Evolutionary conservation across 192 early-diverging fungal species (phyloP), one percentile per base, ranked within the genome.

Genomic region (Podila horticola): DNA sequence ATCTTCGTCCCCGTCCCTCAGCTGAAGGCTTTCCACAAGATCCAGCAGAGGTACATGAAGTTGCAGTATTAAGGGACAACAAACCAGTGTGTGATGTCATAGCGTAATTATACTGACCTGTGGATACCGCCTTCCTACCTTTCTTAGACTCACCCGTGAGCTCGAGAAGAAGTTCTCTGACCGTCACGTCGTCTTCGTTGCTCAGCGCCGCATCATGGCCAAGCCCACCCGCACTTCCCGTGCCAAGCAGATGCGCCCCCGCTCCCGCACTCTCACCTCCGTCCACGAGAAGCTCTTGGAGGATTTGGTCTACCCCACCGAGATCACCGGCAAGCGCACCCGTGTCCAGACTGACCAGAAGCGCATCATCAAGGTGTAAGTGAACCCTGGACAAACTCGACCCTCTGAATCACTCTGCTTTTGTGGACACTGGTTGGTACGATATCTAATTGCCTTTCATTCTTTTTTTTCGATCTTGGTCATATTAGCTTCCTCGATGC

Each of bases 121-220:
- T n/a, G n/a, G n/a, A n/a, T n/a, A n/a, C n/a, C n/a, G n/a, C n/a
- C n/a, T n/a, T n/a, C n/a, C n/a, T n/a, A n/a, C n/a, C n/a, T n/a
- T n/a, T n/a, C n/a, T n/a, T n/a, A n/a, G 93, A 83, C 93, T 99
- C 64, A 96, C 96, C 82, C 96, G 98, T 85, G 98, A 99, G 91
- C 91, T 99, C 82, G 98, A 99, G 92, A 99, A 99, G 95, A 99
- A 99, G 94, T 98, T 99, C 93, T 95, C 95, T 82, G 98, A 99
- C 90, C 94, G 97, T 74, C 98, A 99, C 89, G 94, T 99, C 64
- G 90, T 99, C 76, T 92, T 99, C 67, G 74, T 90, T 79, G 88
- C 96, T 72, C 94, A 98, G 89, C 95, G 98, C 74, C 94, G 96
- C 82, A 98, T 99, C 87, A 88, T 98, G 87, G 90, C 90, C 82